phyloP scores from a whole-genome alignment of 192 early-diverging fungal species.

The Phlyctochytrium bullatum region DNA sequence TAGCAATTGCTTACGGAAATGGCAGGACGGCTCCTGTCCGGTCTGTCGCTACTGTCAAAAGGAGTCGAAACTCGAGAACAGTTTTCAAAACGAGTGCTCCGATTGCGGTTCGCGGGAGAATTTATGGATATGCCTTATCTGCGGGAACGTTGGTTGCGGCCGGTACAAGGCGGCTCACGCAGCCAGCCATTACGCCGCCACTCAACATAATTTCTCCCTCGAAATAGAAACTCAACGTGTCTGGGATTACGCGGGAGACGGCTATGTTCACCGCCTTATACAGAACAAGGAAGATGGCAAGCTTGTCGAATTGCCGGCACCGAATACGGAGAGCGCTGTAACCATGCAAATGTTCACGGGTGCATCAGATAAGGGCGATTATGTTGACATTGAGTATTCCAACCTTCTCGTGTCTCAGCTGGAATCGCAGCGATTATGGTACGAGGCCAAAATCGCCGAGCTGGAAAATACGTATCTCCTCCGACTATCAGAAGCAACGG shows the following conservation, averaged over 20 bases:
- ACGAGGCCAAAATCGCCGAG: conserved; percentile 66
- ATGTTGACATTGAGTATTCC: conserved; percentile 77
- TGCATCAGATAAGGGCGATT: conserved; percentile 64
- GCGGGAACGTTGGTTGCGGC: conserved; percentile 94
- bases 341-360: neutral
- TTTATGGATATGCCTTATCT: conserved; percentile 97
- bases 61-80: conserved; percentile 10
- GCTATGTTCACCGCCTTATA: conserved; percentile 91
- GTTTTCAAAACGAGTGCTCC: conserved; percentile 61
- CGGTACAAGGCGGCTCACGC: conserved; percentile 90
- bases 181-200: conserved; percentile 78
- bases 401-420: conserved; percentile 80
- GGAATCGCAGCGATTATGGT: conserved; percentile 82
- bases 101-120: conserved; percentile 73
- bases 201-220: conserved; percentile 83
- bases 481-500: neutral
- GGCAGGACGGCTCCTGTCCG: conserved; percentile 86
- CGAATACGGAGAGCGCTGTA: neutral
- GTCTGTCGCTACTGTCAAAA: conserved; percentile 75
- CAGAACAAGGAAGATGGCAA: conserved; percentile 92
- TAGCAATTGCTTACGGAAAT: conserved; percentile 85
- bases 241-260: conserved; percentile 98
- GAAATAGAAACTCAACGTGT: conserved; percentile 95
- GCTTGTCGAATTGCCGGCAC: conserved; percentile 78
- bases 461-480: conserved; percentile 12